Percentiles rank a stretch among this genome's conserved stretches.
These are phyloP conservation scores for Bolboschoenoplectus hybrid DNA, from an alignment of 202 grass and related monocot genomes.

Conservation along the genomic window DNA sequence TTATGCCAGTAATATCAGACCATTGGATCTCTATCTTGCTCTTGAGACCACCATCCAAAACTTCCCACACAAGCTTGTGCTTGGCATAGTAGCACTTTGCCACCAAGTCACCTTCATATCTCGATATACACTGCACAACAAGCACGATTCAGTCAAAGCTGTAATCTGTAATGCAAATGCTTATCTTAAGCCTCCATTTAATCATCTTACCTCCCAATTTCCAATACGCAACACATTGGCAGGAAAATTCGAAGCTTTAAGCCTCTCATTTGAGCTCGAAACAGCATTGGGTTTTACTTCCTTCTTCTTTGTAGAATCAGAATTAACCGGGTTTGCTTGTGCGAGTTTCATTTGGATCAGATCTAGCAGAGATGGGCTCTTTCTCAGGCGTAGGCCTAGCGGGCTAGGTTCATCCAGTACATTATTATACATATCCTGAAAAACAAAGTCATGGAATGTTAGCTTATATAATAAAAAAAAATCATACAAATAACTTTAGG, in stretches of 20 bases:
- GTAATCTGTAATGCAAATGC: not conserved
- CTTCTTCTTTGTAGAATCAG: constrained; percentile 61
- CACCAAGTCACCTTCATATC: constrained; percentile 96
- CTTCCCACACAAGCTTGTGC: constrained; percentile 98
- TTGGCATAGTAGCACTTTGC: constrained; percentile 98
- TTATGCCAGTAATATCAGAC: constrained; percentile 87
- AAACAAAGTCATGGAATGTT: constrained; percentile 29
- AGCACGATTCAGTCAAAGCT: constrained; percentile 28
- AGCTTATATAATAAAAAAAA: constrained; percentile 6
- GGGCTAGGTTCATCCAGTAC: constrained; percentile 84
- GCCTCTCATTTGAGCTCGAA: constrained; percentile 49
- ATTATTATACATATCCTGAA: constrained; percentile 67
- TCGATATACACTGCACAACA: constrained; percentile 63
- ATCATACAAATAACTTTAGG: not conserved
- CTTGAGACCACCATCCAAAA: constrained; percentile 94
- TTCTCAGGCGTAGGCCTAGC: constrained; percentile 76
- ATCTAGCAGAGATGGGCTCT: constrained; percentile 87
- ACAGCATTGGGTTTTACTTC: constrained; percentile 51
- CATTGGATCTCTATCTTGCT: constrained; percentile 99
- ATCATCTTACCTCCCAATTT: constrained; percentile 77
- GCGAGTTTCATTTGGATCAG: constrained; percentile 88
- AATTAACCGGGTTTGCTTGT: constrained; percentile 54
- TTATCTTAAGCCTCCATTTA: constrained; percentile 1
- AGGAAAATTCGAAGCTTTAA: constrained; percentile 97
- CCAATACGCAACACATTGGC: constrained; percentile 80